These are phyloP conservation scores for Fusarium sp. DNA, from an alignment of 2,329 filamentous ascomycete genomes.

Conservation along the genomic window DNA sequence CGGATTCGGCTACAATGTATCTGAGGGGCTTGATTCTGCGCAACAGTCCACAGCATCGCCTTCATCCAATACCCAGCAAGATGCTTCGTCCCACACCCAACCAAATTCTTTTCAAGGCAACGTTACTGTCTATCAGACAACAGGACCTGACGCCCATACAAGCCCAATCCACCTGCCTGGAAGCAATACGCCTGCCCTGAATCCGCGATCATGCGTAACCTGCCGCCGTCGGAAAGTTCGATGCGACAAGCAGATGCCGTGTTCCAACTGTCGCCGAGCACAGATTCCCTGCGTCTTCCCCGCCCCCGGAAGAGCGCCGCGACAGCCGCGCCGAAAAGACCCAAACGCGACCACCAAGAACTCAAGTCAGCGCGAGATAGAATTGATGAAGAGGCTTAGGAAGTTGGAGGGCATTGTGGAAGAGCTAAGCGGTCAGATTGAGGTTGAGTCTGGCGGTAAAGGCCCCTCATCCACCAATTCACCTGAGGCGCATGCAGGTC, in stretches of 20 bases:
- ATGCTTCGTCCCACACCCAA: conserved; percentile 27
- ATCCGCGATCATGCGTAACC: conserved; percentile 62
- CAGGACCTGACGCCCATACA: conserved; percentile 53
- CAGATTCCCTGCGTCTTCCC: conserved; percentile 79
- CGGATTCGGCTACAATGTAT: conserved; percentile 42
- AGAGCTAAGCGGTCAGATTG: conserved; percentile 72
- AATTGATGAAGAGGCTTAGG: conserved; percentile 76
- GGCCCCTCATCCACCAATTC: conserved; percentile 47
- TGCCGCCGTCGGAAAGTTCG: conserved; percentile 73
- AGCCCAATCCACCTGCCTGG: conserved; percentile 50
- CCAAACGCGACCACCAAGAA: conserved; percentile 70
- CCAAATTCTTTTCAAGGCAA: conserved; percentile 44
- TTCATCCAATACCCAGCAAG: conserved; percentile 38
- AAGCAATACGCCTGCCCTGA: conserved; percentile 51
- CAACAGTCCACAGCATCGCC: conserved; percentile 39
- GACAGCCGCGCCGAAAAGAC: conserved; percentile 72
- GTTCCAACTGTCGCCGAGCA: conserved; percentile 77
- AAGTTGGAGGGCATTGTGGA: conserved; percentile 82
- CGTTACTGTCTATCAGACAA: conserved; percentile 54
- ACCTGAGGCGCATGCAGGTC: conserved; percentile 41
- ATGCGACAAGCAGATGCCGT: conserved; percentile 82
- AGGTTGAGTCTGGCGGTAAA: conserved; percentile 57
- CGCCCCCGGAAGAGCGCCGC: conserved; percentile 76
- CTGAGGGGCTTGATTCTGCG: conserved; percentile 35
- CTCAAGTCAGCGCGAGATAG: conserved; percentile 70